A percentile compares a stretch with the other conserved stretches of the same genome.
Conservation (phyloP, 2,329 filamentous ascomycete genomes). For the Ascosphaera pollenicola region DNA sequence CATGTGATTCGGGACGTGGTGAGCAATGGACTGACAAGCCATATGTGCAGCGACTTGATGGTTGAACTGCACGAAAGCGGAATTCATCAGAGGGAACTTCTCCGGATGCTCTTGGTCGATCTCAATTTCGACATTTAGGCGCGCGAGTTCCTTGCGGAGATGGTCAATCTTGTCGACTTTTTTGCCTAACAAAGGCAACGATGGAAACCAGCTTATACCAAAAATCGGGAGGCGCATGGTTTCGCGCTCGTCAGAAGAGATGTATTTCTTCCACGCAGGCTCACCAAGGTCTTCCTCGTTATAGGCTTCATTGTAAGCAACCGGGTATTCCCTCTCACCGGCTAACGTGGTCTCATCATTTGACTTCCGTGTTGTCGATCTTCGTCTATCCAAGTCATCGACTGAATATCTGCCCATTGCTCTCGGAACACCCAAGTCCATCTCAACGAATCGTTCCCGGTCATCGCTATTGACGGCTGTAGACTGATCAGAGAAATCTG, state of each 20-base stretch:
- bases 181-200: constrained; percentile 56
- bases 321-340: constrained; percentile 29
- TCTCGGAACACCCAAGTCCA: background rate
- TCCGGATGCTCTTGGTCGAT: constrained; percentile 70
- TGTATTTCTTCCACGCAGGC: constrained; percentile 61
- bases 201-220: constrained; percentile 46
- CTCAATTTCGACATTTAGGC: constrained; percentile 80
- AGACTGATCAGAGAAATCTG: background rate
- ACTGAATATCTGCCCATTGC: no score
- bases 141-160: constrained; percentile 66
- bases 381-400: no score
- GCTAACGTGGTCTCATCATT: no score
- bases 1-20: constrained; percentile 89
- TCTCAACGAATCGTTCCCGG: constrained; percentile 1
- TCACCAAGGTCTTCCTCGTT: constrained; percentile 39
- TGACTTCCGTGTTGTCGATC: no score
- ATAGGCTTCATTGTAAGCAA: constrained; percentile 39
- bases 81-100: constrained; percentile 78
- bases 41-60: constrained; percentile 94
- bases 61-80: constrained; percentile 96
- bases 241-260: constrained; percentile 61
- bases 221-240: constrained; percentile 55
- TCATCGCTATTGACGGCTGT: constrained; percentile 8
- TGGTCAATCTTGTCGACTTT: constrained; percentile 93
- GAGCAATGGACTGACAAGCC: constrained; percentile 80